Evolutionary conservation across 176 grass and related monocot species (phyloP), one percentile per base, ranked within the genome.

Genomic region (Miscanthus lutarioriparius): DNA sequence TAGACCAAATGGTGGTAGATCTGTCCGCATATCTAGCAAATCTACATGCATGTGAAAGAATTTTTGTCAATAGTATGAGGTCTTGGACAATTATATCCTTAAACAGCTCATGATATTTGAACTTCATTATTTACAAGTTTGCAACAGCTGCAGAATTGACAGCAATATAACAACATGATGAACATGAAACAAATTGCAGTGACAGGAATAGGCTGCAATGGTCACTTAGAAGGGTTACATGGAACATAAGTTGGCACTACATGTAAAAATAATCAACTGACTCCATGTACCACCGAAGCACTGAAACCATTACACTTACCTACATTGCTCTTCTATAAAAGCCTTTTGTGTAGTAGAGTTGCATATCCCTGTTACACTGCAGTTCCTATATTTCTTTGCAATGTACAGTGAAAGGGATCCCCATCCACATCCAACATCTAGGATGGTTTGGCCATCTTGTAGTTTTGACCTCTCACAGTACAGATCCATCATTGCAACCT

Each of bases 381-480:
- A 93, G 71, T 92, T 93, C 22, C 11, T 82, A 78, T 92, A 93
- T 80, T 93, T 93, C 91, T 95, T 95, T 49, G 92, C 96, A 43
- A 95, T 76, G 76, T 91, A 86, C 12, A 95, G 39, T 58, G 93
- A 93, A 80, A 98, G 81, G 67, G 96, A 98, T 16, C 96, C 96
- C 93, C 96, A 98, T 19, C 96, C 96, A 76, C 96, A 98, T 43
- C 96, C 96, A 35, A 98, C 84, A 64, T 98, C 96, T 10, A 98
- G 93, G 38, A 98, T 25, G 20, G 49, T 91, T 64, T 95, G 92
- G 1, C 91, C 91, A 93, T 98, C 96, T 75, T 90, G 89, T 47
- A 98, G 14, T 26, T 98, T 83, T 68, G 89, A 85, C 70, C 93
- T 95, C 86, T 95, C 91, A 53, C 96, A 95, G 5, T 93, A 98